phyloP scores from a whole-genome alignment of 805 yeast species.

The Saccharomycopsis lassenensis region DNA sequence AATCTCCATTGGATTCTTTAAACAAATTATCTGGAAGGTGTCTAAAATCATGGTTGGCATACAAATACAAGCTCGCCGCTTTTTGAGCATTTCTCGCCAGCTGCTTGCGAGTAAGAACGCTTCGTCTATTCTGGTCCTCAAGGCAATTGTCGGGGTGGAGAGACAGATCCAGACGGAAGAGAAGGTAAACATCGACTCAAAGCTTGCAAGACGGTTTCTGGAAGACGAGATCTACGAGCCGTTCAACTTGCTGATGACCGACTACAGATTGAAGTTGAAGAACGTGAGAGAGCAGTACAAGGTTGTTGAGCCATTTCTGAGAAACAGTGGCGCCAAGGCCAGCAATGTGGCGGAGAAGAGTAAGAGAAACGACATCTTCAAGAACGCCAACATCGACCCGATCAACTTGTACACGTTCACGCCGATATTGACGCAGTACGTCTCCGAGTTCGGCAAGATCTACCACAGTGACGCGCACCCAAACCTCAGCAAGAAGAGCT shows the following conservation, averaged over 20 bases:
- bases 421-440: constrained; percentile 48
- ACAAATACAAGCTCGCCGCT: no score
- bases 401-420: constrained; percentile 65
- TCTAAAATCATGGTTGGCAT: no score
- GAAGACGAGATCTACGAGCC: constrained; percentile 62
- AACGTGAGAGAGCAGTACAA: not conserved
- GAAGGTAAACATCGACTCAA: constrained; percentile 25
- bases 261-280: constrained; percentile 30
- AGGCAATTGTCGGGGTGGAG: no score
- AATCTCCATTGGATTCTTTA: no score
- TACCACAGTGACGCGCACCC: constrained; percentile 54
- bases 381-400: constrained; percentile 49
- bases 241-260: constrained; percentile 62
- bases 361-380: constrained; percentile 28
- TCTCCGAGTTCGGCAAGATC: constrained; percentile 67
- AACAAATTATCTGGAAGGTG: no score
- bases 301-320: not conserved
- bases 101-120: no score
- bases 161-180: constrained; percentile 20
- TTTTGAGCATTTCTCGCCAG: no score
- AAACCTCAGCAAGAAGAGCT: constrained; percentile 56
- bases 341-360: not conserved
- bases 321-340: not conserved
- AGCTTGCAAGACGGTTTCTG: constrained; percentile 36
- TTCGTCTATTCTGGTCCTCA: no score